Evolutionary conservation across 2,329 filamentous ascomycete genomes (phyloP).

Genomic region (Leptodontidium sp.): DNA sequence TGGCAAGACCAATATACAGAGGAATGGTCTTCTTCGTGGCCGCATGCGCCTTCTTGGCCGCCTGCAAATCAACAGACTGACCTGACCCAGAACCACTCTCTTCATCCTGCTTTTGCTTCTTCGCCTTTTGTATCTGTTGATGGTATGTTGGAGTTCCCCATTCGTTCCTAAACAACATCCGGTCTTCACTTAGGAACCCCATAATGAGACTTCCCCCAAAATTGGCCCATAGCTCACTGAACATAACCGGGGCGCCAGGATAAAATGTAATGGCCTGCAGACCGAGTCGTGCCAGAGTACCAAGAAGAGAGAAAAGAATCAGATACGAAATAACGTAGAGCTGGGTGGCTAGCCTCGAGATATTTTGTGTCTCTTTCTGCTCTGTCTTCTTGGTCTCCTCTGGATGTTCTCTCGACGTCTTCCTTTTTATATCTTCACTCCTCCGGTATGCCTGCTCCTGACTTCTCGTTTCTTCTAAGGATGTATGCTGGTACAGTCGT

Average conservation of each 20-base stretch:
- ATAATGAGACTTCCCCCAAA: conserved; percentile 82
- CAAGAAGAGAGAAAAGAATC: conserved; percentile 83
- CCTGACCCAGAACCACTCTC: conserved; percentile 45
- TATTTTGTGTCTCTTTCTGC: conserved; percentile 33
- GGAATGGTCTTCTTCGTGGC: conserved; percentile 85
- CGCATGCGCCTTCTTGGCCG: conserved; percentile 64
- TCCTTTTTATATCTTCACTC: conserved; percentile 19
- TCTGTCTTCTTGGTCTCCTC: conserved; percentile 25
- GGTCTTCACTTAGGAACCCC: conserved; percentile 85
- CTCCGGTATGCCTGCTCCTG: conserved; percentile 36
- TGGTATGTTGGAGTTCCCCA: conserved; percentile 61
- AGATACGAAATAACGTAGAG: conserved; percentile 83
- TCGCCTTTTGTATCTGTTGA: conserved; percentile 47
- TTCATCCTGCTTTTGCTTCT: conserved; percentile 49
- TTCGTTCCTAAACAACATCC: conserved; percentile 75
- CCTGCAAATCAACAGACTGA: conserved; percentile 49
- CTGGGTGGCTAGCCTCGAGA: conserved; percentile 62
- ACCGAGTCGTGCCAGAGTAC: conserved; percentile 84
- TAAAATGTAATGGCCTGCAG: conserved; percentile 83
- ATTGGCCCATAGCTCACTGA: conserved; percentile 86
- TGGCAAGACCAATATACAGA: conserved; percentile 85
- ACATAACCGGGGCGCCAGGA: conserved; percentile 76
- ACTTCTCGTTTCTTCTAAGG: conserved; percentile 49
- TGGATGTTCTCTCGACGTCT: conserved; percentile 4
- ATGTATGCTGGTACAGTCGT: conserved; percentile 49